Evolutionary conservation across 805 yeast genomes (phyloP), one percentile per base, ranked within the genome.

Genomic region (Cyberlindnera bimundalis): DNA sequence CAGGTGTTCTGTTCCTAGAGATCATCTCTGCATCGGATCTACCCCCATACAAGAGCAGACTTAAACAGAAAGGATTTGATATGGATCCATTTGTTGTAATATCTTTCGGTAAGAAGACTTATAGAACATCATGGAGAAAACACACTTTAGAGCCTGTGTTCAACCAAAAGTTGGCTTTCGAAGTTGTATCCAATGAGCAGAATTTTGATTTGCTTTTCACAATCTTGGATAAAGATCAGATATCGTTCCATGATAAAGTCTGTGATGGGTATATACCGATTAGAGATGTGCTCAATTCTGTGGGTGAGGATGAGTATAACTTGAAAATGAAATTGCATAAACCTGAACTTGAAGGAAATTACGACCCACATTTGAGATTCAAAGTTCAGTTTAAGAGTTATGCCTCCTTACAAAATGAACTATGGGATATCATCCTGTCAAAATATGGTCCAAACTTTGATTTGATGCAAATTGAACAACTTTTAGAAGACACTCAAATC

Each of bases 41-140:
- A 27, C 99, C 99, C 1, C 86, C 95, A 0, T 70, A 81, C 39
- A 73, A 74, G 29, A 81, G 83, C 48, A 60, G 56, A 35, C 65
- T 85, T 13, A 68, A 89, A 9, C 35, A 37, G 15, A 77, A 87
- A 17, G 81, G 90, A 1, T 91, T 84, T 56, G 96, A 89, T 61
- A 87, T 93, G 95, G 99, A 93, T 58, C 98, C 98, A 2, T 93
- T 91, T 64, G 91, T 91, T 3, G 88, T 91, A 15, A 81, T 88
- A 1, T 81, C 96, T 0, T 88, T 91, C 60, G 96, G 96, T 9
- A 81, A 84, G 53, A 83, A 83, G 50, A 88, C 91, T 0, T 91
- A 78, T 60, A 76, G 95, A 50, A 89, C 97, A 0, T 80, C 89
- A 10, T 83, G 89, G 80, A 74, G 81, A 50, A 74, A 85, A 17